These are phyloP conservation scores for Ceratonia siliqua DNA, from an alignment of 306 rosid species.

Conservation along the genomic window DNA sequence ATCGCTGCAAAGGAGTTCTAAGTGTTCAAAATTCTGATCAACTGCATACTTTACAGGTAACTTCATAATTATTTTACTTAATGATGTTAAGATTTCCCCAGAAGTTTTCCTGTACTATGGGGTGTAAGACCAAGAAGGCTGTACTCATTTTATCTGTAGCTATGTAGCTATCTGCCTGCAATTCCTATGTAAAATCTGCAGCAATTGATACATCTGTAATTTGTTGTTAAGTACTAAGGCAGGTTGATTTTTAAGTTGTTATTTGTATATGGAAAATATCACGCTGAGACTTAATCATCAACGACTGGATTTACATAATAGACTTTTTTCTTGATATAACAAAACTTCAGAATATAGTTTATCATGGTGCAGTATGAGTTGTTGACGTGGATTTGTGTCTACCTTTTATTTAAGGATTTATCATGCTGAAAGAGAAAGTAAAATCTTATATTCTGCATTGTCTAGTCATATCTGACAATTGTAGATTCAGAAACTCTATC, in stretches of 20 bases:
- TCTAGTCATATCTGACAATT: not conserved
- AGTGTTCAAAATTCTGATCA: conserved; percentile 64
- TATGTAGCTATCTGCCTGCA: not conserved
- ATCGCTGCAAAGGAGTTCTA: conserved; percentile 90
- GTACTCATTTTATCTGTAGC: not conserved
- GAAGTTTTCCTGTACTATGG: not conserved
- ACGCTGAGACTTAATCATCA: not conserved
- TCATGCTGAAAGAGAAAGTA: not conserved
- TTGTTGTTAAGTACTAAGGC: not conserved
- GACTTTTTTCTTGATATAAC: not conserved
- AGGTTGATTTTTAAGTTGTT: not conserved
- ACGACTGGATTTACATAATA: not conserved
- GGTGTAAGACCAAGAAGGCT: not conserved
- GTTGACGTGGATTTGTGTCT: not conserved
- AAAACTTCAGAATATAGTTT: not conserved
- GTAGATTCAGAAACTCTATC: conserved; percentile 11
- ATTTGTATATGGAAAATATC: not conserved
- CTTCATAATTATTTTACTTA: not conserved
- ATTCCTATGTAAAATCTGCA: conserved; percentile 16
- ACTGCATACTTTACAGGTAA: conserved; percentile 90
- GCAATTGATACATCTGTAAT: not conserved
- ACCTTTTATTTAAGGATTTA: not conserved
- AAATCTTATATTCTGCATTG: conserved; percentile 9
- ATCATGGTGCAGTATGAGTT: not conserved
- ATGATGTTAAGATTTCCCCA: not conserved